A percentile compares a stretch with the other conserved stretches of the same genome.
Evolutionary conservation across 148 eudicot species (phyloP).

Genomic region (Camellia sinensis): DNA sequence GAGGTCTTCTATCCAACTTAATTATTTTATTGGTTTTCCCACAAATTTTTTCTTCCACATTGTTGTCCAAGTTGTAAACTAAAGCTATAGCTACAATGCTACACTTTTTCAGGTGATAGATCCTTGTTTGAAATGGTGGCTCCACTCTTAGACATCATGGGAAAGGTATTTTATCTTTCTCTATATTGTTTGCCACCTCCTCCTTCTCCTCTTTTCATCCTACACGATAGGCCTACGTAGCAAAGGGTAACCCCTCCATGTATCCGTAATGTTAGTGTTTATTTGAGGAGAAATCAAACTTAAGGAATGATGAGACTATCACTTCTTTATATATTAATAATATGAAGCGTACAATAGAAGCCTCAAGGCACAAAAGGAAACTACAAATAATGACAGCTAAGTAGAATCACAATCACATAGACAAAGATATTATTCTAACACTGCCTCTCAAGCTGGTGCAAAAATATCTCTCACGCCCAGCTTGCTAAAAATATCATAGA

Average conservation of each 20-base stretch:
- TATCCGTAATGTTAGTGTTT: neutral
- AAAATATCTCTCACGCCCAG: too few species aligned
- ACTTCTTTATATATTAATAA: too few species aligned
- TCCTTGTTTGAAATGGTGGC: constrained; percentile 61
- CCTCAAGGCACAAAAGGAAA: too few species aligned
- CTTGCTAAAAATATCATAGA: too few species aligned
- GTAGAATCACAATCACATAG: too few species aligned
- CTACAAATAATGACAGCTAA: too few species aligned
- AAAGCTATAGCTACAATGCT: neutral
- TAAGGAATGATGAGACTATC: too few species aligned
- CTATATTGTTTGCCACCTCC: neutral
- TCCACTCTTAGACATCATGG: constrained; percentile 86
- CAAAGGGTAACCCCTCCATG: neutral
- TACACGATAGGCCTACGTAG: neutral
- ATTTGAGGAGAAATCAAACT: too few species aligned
- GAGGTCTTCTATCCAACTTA: neutral
- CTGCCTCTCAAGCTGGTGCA: too few species aligned
- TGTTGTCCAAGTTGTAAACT: neutral
- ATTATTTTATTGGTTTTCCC: neutral
- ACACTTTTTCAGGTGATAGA: constrained; percentile 63
- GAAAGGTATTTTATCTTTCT: constrained; percentile 56
- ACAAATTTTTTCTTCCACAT: too few species aligned
- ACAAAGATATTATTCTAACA: too few species aligned
- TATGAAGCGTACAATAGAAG: too few species aligned
- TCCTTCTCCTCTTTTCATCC: neutral